Evolutionary conservation across 495 filamentous ascomycete genomes (phyloP), one percentile per base, ranked within the genome.

Genomic region (Trichoderma erinaceum): DNA sequence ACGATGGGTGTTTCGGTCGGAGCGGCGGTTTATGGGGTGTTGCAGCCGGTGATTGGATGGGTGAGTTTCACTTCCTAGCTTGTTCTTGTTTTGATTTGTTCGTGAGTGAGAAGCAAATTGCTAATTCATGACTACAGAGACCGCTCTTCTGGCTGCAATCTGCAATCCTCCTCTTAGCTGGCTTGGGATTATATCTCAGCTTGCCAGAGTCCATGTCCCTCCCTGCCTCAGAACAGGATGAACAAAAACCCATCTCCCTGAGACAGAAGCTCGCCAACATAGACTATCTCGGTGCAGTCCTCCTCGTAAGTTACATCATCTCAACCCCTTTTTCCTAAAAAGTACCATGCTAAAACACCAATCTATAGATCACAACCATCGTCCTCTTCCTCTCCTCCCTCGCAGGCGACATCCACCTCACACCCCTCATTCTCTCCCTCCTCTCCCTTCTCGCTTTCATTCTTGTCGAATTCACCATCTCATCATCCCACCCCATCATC

Each of bases 1-100:
- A 93, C 90, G 0, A 81, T 86, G 18, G 90, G 91, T 13, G 78
- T 94, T 16, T 84, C 89, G 0, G 78, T 87, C 0, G 90, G 91
- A 10, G 91, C 90, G 3, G 84, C 91, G 15, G 76, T 91, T 41
- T 87, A 88, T 21, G 91, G 90, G 1, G 82, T 86, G 1, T 69
- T 92, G 58, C 78, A 87, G 10, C 83, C 83, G 1, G 79, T 76
- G 0, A 79, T 85, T 32, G 90, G 90, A 64, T 94, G 90, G 89
- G 88, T 91, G 79, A 70, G 86, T 76, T 4, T 11, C 18, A 23
- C 15, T 44, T 63, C 23, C 23, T 66, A 23, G 46, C 50, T 16
- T 12, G 25, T 7, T 0, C 4, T n/a, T 15, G 7, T 18, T 32
- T 48, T 18, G 7, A 50, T 21, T 21, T 52, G 2, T 23, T 23